phyloP scores from a whole-genome alignment of 2,329 filamentous ascomycete genomes.

The Trichoderma guizhouense region DNA sequence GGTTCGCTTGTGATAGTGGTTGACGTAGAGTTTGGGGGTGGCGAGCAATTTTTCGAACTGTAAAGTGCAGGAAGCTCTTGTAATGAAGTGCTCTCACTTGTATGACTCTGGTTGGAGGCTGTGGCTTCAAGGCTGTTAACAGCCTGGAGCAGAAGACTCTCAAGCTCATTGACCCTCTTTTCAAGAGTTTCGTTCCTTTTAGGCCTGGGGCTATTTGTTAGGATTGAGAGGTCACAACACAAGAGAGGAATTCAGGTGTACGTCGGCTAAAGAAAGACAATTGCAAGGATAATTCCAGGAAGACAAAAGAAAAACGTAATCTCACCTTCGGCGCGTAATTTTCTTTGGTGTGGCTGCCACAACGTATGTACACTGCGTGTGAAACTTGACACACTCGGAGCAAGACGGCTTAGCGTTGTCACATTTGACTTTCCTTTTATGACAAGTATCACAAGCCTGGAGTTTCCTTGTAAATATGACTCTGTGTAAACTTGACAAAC shows the following conservation, averaged over 20 bases:
- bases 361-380: neutral
- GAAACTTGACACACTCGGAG: neutral
- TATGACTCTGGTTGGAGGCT: neutral
- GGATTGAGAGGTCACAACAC: neutral
- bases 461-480: neutral
- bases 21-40: neutral
- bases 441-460: slow-evolving; percentile 1
- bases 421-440: slow-evolving; percentile 9
- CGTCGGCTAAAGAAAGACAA: neutral
- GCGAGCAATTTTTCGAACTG: neutral
- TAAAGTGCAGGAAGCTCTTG: neutral
- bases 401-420: neutral
- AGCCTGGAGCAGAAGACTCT: neutral
- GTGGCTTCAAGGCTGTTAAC: neutral
- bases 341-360: neutral
- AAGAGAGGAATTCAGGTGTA: neutral
- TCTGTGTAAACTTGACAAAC: neutral
- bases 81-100: neutral
- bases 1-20: neutral
- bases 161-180: neutral
- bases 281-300: neutral
- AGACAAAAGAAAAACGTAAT: neutral
- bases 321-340: neutral
- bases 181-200: neutral
- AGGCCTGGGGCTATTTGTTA: neutral